Percentiles rank a stretch among this genome's conserved stretches.
These are phyloP conservation scores for Smittium culicis DNA, from an alignment of 371 early-diverging fungal genomes.

Conservation along the genomic window DNA sequence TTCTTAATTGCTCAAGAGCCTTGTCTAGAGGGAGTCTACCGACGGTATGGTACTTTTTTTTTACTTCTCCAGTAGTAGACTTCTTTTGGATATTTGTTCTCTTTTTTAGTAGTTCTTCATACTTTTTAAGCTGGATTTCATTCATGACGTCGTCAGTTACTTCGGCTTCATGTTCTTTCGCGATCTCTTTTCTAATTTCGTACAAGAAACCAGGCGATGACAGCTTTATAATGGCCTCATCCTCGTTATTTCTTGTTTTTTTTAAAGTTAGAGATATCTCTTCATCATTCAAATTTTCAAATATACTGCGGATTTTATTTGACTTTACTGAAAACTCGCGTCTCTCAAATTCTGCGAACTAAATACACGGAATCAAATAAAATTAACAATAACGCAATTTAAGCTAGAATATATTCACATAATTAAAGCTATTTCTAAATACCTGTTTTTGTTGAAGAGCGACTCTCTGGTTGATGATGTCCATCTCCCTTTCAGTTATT, in stretches of 20 bases:
- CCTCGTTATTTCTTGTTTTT: constrained; percentile 64
- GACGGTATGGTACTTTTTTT: constrained; percentile 68
- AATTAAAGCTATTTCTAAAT: too few relatives aligned
- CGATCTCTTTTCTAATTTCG: constrained; percentile 54
- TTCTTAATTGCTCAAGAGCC: constrained; percentile 68
- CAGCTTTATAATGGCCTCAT: constrained; percentile 57
- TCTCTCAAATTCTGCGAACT: too few relatives aligned
- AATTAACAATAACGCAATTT: too few relatives aligned
- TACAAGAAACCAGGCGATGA: constrained; percentile 53
- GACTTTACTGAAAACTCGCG: too few relatives aligned
- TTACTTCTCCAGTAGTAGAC: constrained; percentile 56
- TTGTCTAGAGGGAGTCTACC: constrained; percentile 73
- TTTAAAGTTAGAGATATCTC: constrained; percentile 66
- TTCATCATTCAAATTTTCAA: constrained; percentile 55
- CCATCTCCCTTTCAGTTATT: too few relatives aligned
- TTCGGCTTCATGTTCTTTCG: constrained; percentile 38
- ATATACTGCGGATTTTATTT: too few relatives aligned
- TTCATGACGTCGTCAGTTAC: constrained; percentile 40
- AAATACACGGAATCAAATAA: too few relatives aligned
- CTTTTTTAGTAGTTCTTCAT: constrained; percentile 65
- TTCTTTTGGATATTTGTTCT: constrained; percentile 62
- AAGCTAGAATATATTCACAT: too few relatives aligned
- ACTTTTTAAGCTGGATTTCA: constrained; percentile 61
- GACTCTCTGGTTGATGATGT: too few relatives aligned
- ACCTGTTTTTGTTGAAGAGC: too few relatives aligned